Base-by-base conservation (phyloP, 306 rosid species). In the Vicia villosa region DNA sequence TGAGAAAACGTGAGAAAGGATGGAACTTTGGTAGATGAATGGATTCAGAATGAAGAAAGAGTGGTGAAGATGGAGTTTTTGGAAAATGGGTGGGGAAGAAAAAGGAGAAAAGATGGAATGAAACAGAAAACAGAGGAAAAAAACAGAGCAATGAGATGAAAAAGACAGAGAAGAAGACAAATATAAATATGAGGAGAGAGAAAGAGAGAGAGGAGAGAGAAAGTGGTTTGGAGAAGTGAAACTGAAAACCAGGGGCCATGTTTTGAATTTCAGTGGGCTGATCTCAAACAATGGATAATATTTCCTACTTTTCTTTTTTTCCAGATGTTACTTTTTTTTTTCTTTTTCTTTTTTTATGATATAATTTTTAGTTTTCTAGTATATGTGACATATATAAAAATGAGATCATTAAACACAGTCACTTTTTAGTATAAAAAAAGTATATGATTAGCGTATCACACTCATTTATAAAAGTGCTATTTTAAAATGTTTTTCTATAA, bases 191-290 rank as follows among this genome's bases (percentile, higher is more conserved):
- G 9, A 5, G 12, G 59, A 52, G 59, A 20, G 30, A 51, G 26
- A n/a, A n/a, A n/a, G n/a, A 50, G 58, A 50, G 12, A 8, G 24
- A 51, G 30, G 70, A 67, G 70, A 79, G 76, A 80, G 78, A 75
- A 64, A 71, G 86, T 83, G 94, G 87, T 87, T 79, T 65, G 76
- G 80, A 56, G 66, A 52, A 79, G 84, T 59, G 81, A 84, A 85
- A 75, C 66, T 55, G 77, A 85, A 92, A 92, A 92, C 98, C 98
- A 86, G 96, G 96, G 96, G 98, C 98, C 86, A 85, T 86, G 82
- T 70, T 42, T 40, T 56, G 58, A 24, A 62, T 86, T 92, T 89
- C 95, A 77, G 87, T 88, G 98, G 96, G 98, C 98, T 83, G 76
- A 79, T 85, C 80, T 82, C 26, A 83, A 83, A 89, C 82, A 79